These are phyloP conservation scores for Aristolochia contorta DNA, from an alignment of 164 flowering plant species.

Conservation along the genomic window DNA sequence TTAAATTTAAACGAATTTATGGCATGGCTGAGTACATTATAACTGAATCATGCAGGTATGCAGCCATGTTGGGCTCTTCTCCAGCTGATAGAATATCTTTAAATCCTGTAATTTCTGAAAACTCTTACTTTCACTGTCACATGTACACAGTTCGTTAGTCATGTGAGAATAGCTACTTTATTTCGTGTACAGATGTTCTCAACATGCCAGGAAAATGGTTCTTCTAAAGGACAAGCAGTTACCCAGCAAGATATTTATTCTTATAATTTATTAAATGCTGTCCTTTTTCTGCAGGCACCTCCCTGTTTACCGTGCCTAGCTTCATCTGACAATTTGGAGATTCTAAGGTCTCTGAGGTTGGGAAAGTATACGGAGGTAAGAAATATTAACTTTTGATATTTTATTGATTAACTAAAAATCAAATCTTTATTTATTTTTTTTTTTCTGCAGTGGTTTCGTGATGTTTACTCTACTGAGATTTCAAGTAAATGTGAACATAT, in stretches of 20 bases:
- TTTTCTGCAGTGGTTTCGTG: slow-evolving; percentile 85
- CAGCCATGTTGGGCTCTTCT: slow-evolving; percentile 79
- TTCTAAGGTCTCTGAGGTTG: slow-evolving; percentile 45
- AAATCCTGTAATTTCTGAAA: slow-evolving; percentile 48
- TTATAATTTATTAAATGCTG: neutral
- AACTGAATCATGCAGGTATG: slow-evolving; percentile 49
- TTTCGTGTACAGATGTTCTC: neutral
- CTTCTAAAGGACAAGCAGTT: too few relatives aligned
- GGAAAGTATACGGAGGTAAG: slow-evolving; percentile 84
- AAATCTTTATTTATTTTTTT: slow-evolving; percentile 3
- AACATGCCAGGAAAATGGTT: too few relatives aligned
- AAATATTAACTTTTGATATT: neutral
- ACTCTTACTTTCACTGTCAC: neutral
- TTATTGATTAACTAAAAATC: neutral
- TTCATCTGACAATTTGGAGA: slow-evolving; percentile 29
- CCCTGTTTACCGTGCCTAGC: slow-evolving; percentile 75
- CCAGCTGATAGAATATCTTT: slow-evolving; percentile 39
- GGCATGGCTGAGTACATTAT: neutral
- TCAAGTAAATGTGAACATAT: slow-evolving; percentile 70
- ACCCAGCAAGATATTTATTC: neutral
- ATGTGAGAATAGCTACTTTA: slow-evolving; percentile 1
- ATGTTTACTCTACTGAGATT: slow-evolving; percentile 73
- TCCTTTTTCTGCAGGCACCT: slow-evolving; percentile 35
- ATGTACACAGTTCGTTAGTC: neutral
- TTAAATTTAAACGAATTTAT: neutral